Evolutionary conservation across 176 grass and related monocot species (phyloP).

Genomic region (Oryza officinalis): DNA sequence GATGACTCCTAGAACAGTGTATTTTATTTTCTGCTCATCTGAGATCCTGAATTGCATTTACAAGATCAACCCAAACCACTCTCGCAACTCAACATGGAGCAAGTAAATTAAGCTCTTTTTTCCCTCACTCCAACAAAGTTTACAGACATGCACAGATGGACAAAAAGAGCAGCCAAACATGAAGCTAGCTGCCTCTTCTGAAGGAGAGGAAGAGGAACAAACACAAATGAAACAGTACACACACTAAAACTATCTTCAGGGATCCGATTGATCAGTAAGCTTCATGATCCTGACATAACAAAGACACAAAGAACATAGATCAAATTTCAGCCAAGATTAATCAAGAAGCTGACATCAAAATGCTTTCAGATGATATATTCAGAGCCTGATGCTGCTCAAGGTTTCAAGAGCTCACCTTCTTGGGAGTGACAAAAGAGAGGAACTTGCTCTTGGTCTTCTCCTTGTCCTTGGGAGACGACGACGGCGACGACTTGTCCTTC

Average conservation of each 20-base stretch:
- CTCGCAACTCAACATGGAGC: neutral
- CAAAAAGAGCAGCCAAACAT: neutral
- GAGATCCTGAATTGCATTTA: conserved; percentile 14
- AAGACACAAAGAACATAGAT: neutral
- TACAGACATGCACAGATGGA: neutral
- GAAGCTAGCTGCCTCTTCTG: neutral
- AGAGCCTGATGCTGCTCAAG: neutral
- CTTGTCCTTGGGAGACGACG: conserved; percentile 60
- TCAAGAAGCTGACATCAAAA: neutral
- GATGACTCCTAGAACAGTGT: neutral
- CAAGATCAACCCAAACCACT: neutral
- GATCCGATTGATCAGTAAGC: neutral
- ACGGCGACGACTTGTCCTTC: conserved; percentile 32
- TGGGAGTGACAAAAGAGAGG: conserved; percentile 48
- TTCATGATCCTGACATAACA: conserved; percentile 39
- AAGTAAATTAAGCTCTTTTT: neutral
- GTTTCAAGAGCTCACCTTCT: conserved; percentile 42
- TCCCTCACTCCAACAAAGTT: neutral
- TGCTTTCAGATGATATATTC: neutral
- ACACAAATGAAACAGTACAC: neutral
- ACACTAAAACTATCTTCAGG: conserved; percentile 6
- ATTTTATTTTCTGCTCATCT: neutral
- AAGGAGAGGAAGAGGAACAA: neutral
- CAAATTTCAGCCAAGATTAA: neutral
- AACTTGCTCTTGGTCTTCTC: conserved; percentile 72